A percentile compares a stretch with the other conserved stretches of the same genome.
These are phyloP conservation scores for Actinomortierella ambigua DNA, from an alignment of 371 early-diverging fungal genomes.

Conservation along the genomic window DNA sequence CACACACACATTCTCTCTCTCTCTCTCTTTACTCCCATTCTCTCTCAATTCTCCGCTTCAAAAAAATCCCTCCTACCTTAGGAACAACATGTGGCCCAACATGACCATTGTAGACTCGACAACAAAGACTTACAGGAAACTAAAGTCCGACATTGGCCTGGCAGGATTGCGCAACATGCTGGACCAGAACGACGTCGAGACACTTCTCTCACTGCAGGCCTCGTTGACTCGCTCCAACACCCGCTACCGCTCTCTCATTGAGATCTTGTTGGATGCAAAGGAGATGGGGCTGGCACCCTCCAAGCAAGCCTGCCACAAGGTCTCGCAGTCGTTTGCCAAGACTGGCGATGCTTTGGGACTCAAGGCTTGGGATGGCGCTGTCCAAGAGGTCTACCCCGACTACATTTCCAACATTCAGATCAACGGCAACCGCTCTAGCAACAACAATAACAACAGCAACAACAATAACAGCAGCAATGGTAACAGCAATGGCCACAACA, in stretches of 20 bases:
- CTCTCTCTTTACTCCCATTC: too few relatives aligned
- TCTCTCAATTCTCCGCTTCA: too few relatives aligned
- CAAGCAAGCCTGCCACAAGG: slow-evolving; percentile 21
- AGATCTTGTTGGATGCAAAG: slow-evolving; percentile 37
- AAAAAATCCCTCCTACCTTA: too few relatives aligned
- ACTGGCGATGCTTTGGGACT: slow-evolving; percentile 29
- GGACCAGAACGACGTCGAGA: slow-evolving; percentile 20
- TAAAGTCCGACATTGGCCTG: slow-evolving; percentile 24
- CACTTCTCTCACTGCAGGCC: slow-evolving; percentile 25
- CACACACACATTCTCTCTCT: too few relatives aligned
- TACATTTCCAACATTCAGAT: slow-evolving; percentile 13
- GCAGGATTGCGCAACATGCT: slow-evolving; percentile 10
- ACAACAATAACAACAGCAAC: slow-evolving; percentile 3
- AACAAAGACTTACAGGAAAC: slow-evolving; percentile 20
- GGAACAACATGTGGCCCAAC: too few relatives aligned
- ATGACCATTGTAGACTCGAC: too few relatives aligned
- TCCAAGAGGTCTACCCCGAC: slow-evolving; percentile 42
- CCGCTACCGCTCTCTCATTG: slow-evolving; percentile 35
- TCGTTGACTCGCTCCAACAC: slow-evolving; percentile 13
- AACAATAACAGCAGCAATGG: slow-evolving; percentile 2
- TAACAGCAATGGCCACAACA: neutral
- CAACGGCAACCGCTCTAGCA: neutral
- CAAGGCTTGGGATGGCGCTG: slow-evolving; percentile 41
- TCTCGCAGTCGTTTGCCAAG: slow-evolving; percentile 26
- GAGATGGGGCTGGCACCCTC: slow-evolving; percentile 35